Evolutionary conservation across 805 yeast species (phyloP), one percentile per base, ranked within the genome.

Genomic region (Priceomyces melissophilus): DNA sequence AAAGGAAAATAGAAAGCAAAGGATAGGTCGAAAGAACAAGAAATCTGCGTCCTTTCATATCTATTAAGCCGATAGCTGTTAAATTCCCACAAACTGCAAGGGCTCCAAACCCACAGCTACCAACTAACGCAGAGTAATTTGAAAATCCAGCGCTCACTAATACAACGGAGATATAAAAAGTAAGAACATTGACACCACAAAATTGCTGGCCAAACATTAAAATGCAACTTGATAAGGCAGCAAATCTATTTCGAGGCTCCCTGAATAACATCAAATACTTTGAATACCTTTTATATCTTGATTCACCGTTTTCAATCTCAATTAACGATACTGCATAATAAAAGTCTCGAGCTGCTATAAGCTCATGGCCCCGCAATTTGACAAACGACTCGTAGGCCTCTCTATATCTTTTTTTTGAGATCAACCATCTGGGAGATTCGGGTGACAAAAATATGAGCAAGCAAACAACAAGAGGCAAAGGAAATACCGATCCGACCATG

Each of bases 391-490:
- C 23, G 13, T 26, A 42, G 2, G 60, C 60, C 12, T 50, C 53
- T 3, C 39, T 49, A 5, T 36, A 43, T 34, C 51, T 46, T 3
- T 44, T 41, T 39, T 46, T 37, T 3, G 46, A 37, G 41, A 57
- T 41, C 11, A 55, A 37, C 58, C 57, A 57, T 37, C 62, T 43
- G 2, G 62, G 61, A 3, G 59, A 54, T 37, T 56, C 61, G 3
- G 61, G 60, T 32, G 50, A 45, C 34, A 48, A 44, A 35, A 47
- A 49, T 3, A 54, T 49, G 15, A 52, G 26, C 3, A 41, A 43
- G 34, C 39, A 32, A 2, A 37, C 43, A 10, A 50, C 31, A 2
- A 50, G 11, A 12, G 54, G 49, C 9, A 38, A 30, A 3, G 39
- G 39, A 32, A 42, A 42, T 15, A 38, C 30, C 3, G 52, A 40